Percentiles rank a stretch among this genome's conserved stretches.
Conservation (phyloP, 768 basidiomycete genomes). For the Clitopilus passeckerianus region DNA sequence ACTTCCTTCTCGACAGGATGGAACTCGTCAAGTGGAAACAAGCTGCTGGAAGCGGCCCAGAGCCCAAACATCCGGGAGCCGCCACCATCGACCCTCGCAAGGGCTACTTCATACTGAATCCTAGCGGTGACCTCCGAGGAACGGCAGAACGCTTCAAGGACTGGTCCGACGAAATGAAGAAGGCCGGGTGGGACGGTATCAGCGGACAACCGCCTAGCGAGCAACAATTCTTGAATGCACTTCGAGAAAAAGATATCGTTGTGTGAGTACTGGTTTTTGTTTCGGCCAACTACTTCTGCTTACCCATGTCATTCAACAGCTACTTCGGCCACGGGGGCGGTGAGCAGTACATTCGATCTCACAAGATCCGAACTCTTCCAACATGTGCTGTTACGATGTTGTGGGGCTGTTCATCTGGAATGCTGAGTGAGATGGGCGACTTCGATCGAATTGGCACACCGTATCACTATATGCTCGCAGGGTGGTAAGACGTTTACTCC, state of each 20-base stretch:
- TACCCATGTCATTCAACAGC: constrained; percentile 32
- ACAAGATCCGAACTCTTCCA: constrained; percentile 74
- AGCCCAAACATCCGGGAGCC: constrained; percentile 29
- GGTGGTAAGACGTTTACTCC: constrained; percentile 64
- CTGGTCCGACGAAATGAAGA: constrained; percentile 74
- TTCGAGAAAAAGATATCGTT: constrained; percentile 77
- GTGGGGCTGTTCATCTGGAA: constrained; percentile 98
- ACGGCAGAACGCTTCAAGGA: constrained; percentile 79
- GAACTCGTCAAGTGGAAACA: constrained; percentile 47
- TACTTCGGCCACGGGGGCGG: constrained; percentile 98
- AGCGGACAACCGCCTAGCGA: constrained; percentile 75
- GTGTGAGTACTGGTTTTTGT: constrained; percentile 54
- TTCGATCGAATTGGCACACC: constrained; percentile 92
- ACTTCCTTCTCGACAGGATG: constrained; percentile 84
- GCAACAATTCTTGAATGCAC: constrained; percentile 72
- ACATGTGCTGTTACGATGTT: constrained; percentile 94
- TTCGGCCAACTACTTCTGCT: too few relatives aligned
- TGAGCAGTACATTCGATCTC: constrained; percentile 89
- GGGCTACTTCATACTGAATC: constrained; percentile 85
- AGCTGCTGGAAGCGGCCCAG: constrained; percentile 13
- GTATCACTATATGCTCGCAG: constrained; percentile 93
- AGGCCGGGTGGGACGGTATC: constrained; percentile 80
- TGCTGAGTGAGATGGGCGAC: constrained; percentile 86
- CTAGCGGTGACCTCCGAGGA: constrained; percentile 81
- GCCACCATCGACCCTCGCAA: constrained; percentile 59